phyloP scores from a whole-genome alignment of 495 filamentous ascomycete genomes.

The Cercophora samala region DNA sequence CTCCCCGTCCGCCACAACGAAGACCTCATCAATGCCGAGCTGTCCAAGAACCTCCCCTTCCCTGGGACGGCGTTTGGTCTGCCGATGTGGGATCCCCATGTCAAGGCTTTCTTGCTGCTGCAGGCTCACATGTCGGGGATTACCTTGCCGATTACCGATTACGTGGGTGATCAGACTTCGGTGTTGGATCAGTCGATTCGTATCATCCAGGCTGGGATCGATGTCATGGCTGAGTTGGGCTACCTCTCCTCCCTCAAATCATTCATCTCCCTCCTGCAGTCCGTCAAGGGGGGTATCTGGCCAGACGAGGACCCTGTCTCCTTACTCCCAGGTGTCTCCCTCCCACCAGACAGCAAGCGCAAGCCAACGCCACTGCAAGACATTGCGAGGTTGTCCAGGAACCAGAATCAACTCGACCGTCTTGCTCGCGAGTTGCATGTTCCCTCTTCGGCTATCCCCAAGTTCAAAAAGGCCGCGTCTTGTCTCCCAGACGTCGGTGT shows the following conservation, averaged over 20 bases:
- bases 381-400: slow-evolving; percentile 1
- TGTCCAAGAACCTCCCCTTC: slow-evolving; percentile 74
- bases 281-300: slow-evolving; percentile 90
- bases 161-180: slow-evolving; percentile 82
- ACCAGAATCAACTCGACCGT: slow-evolving; percentile 41
- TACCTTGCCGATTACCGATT: slow-evolving; percentile 91
- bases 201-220: slow-evolving; percentile 88
- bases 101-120: slow-evolving; percentile 90
- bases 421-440: slow-evolving; percentile 42
- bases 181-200: slow-evolving; percentile 94
- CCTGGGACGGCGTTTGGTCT: slow-evolving; percentile 52
- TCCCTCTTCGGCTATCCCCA: slow-evolving; percentile 24
- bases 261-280: slow-evolving; percentile 84
- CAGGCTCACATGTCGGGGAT: slow-evolving; percentile 94
- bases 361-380: slow-evolving; percentile 18
- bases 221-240: slow-evolving; percentile 89
- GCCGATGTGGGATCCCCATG: slow-evolving; percentile 97
- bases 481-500: slow-evolving; percentile 68
- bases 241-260: slow-evolving; percentile 66
- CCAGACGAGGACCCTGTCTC: slow-evolving; percentile 74
- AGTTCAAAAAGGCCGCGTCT: slow-evolving; percentile 57
- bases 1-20: slow-evolving; percentile 98
- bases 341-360: slow-evolving; percentile 40
- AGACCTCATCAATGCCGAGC: slow-evolving; percentile 92
- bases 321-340: slow-evolving; percentile 73